These are phyloP conservation scores for Naganishia vishniacii DNA, from an alignment of 768 basidiomycete species.

Conservation along the genomic window DNA sequence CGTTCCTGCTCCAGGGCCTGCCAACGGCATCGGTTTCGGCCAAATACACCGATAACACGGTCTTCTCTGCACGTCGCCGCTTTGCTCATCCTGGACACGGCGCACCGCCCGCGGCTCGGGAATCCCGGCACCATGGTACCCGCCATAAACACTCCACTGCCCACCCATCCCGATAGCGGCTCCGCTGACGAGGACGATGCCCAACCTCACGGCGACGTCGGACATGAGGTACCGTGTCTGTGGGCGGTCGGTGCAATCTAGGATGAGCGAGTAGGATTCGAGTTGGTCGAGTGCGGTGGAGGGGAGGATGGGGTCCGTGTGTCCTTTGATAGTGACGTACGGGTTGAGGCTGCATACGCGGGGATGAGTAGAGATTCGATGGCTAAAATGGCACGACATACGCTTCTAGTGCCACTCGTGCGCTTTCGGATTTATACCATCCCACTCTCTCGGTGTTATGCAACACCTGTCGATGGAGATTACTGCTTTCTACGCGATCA, in stretches of 20 bases:
- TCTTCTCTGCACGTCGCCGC: constrained; percentile 47
- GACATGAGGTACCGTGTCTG: constrained; percentile 88
- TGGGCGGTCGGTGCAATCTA: constrained; percentile 93
- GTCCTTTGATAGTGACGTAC: constrained; percentile 57
- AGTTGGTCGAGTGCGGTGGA: constrained; percentile 59
- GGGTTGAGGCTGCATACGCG: constrained; percentile 64
- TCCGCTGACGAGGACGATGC: constrained; percentile 82
- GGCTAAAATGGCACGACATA: too few relatives aligned
- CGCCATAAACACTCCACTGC: constrained; percentile 48
- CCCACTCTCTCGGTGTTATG: constrained; percentile 70
- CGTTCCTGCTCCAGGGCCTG: constrained; percentile 57
- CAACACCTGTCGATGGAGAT: constrained; percentile 87
- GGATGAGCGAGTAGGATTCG: constrained; percentile 63
- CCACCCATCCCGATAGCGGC: constrained; percentile 63
- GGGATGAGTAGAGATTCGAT: background rate
- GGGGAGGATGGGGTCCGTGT: constrained; percentile 55
- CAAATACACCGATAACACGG: constrained; percentile 95
- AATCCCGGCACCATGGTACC: constrained; percentile 22
- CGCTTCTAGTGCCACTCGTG: constrained; percentile 64
- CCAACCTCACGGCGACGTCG: constrained; percentile 68
- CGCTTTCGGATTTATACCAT: constrained; percentile 73
- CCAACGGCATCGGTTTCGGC: constrained; percentile 64
- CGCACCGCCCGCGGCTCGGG: background rate
- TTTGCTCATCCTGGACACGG: background rate
- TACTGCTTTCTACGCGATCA: constrained; percentile 79